Evolutionary conservation across 257 asterid species (phyloP).

Genomic region (Osmanthus fragrans): DNA sequence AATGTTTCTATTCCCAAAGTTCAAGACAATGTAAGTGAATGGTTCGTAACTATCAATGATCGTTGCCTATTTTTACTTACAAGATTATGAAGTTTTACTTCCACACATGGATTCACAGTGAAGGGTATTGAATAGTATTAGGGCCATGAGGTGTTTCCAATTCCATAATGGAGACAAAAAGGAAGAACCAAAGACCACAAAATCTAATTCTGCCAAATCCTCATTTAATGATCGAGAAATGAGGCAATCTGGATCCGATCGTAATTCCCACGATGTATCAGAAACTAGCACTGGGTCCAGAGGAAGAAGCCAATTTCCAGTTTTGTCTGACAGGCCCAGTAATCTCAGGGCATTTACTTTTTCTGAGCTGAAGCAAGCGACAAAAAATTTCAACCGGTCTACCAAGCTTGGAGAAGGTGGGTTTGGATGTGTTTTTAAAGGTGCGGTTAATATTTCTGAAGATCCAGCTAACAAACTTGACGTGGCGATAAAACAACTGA

Average conservation of each 20-base stretch:
- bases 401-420: conserved; percentile 91
- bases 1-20: background rate
- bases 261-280: conserved; percentile 63
- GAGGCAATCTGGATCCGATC: conserved; percentile 55
- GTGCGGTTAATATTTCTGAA: conserved; percentile 46
- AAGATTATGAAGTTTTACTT: background rate
- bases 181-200: conserved; percentile 56
- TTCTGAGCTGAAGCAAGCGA: conserved; percentile 64
- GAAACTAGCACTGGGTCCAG: conserved; percentile 66
- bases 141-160: conserved; percentile 69
- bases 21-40: background rate
- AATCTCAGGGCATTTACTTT: conserved; percentile 61
- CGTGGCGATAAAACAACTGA: conserved; percentile 83
- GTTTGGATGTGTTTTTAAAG: conserved; percentile 83
- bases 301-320: conserved; percentile 64
- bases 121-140: conserved; percentile 14
- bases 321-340: conserved; percentile 45
- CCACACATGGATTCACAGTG: conserved; percentile 5
- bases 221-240: conserved; percentile 52
- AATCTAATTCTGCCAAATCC: conserved; percentile 38
- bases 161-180: conserved; percentile 51
- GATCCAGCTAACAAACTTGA: conserved; percentile 58
- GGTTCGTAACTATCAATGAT: background rate
- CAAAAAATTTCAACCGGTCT: conserved; percentile 57
- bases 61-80: background rate